Percentiles rank a stretch among this genome's conserved stretches.
These are phyloP conservation scores for Metschnikowia anglica DNA, from an alignment of 805 yeast genomes.

Conservation along the genomic window DNA sequence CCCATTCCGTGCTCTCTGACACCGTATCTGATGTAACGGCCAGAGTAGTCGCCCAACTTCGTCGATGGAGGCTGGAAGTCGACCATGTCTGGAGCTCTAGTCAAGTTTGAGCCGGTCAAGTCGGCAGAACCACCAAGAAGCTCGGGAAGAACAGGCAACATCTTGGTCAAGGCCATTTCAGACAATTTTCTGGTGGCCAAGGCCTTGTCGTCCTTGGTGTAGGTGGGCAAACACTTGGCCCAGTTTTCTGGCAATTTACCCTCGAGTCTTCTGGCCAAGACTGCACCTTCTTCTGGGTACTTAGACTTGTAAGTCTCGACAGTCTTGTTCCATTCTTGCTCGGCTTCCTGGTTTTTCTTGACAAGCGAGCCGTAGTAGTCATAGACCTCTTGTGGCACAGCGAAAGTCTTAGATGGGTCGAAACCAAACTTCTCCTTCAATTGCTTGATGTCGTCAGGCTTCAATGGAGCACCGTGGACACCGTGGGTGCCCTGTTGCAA, in stretches of 20 bases:
- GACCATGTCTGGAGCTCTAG: constrained; percentile 77
- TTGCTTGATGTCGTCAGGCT: constrained; percentile 87
- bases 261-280: constrained; percentile 71
- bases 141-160: constrained; percentile 75
- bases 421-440: constrained; percentile 83
- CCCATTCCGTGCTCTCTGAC: constrained; percentile 99
- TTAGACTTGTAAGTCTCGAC: constrained; percentile 60
- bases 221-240: constrained; percentile 75
- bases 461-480: constrained; percentile 96
- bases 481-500: constrained; percentile 77
- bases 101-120: constrained; percentile 93
- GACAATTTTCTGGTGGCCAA: constrained; percentile 94
- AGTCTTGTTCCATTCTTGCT: constrained; percentile 71
- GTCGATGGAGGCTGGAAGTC: constrained; percentile 90
- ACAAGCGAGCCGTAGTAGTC: constrained; percentile 61
- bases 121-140: constrained; percentile 98
- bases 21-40: constrained; percentile 96
- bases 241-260: constrained; percentile 82
- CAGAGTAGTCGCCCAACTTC: constrained; percentile 80
- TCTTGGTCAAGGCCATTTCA: constrained; percentile 67
- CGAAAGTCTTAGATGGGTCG: constrained; percentile 78
- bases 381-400: constrained; percentile 79
- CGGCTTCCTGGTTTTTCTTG: constrained; percentile 62
- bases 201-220: constrained; percentile 74
- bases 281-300: constrained; percentile 78